These are phyloP conservation scores for Arctostaphylos glauca DNA, from an alignment of 148 eudicot species.

Conservation along the genomic window DNA sequence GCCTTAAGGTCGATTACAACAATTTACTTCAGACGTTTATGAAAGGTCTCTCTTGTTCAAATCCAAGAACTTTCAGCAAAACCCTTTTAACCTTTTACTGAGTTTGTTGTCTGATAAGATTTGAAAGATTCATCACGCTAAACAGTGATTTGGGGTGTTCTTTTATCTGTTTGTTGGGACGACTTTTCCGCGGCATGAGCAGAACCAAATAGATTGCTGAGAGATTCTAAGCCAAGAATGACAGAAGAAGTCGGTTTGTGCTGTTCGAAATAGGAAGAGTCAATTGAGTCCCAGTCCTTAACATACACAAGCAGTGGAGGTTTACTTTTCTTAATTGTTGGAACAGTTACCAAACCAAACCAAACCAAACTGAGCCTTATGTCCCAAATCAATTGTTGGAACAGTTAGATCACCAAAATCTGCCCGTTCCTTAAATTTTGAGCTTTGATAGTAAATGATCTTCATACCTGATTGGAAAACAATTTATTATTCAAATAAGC, in stretches of 20 bases:
- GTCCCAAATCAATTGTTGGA: slow-evolving; percentile 5
- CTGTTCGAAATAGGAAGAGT: neutral
- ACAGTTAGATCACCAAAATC: neutral
- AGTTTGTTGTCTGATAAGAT: neutral
- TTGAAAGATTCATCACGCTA: neutral
- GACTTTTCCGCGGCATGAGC: neutral
- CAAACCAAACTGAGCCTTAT: too few species aligned
- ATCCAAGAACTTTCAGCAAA: too few species aligned
- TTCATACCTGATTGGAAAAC: neutral
- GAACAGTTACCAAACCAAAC: too few species aligned
- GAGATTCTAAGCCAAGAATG: neutral
- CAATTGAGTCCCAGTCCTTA: neutral
- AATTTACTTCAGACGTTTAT: neutral
- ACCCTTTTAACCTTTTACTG: neutral
- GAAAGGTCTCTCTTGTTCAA: too few species aligned
- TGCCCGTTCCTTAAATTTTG: neutral
- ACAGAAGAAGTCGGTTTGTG: neutral
- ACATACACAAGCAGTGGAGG: neutral
- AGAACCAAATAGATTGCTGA: neutral
- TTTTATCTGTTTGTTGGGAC: neutral
- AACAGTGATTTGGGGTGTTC: neutral
- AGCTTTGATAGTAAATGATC: neutral
- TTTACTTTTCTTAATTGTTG: neutral
- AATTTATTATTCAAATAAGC: neutral
- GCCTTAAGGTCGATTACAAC: neutral